Conservation (phyloP, 2,329 filamentous ascomycete species). For the Didymella segeticola region DNA sequence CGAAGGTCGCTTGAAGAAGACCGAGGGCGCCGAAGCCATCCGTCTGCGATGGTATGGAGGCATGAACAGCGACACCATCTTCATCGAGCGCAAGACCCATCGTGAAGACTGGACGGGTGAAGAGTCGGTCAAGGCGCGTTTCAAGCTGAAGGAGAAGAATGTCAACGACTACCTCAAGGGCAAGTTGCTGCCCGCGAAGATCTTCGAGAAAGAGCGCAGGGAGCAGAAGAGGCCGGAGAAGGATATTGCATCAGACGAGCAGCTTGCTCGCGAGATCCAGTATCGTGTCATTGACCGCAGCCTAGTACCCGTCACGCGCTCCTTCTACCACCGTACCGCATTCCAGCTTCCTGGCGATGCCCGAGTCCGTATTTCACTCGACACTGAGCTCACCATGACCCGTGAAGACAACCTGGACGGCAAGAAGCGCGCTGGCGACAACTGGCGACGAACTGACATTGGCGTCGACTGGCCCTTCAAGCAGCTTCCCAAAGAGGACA, state of each 20-base stretch:
- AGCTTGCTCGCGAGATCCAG: slow-evolving; percentile 88
- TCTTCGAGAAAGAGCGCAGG: slow-evolving; percentile 96
- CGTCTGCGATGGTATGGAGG: slow-evolving; percentile 96
- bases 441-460: slow-evolving; percentile 97
- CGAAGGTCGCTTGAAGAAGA: slow-evolving; percentile 93
- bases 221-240: slow-evolving; percentile 94
- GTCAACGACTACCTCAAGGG: slow-evolving; percentile 90
- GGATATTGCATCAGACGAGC: slow-evolving; percentile 89
- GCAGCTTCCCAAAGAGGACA: slow-evolving; percentile 82
- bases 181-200: slow-evolving; percentile 79
- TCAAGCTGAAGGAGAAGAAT: slow-evolving; percentile 95
- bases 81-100: slow-evolving; percentile 97
- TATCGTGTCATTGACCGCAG: slow-evolving; percentile 89
- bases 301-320: slow-evolving; percentile 87
- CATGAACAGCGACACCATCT: slow-evolving; percentile 94
- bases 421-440: slow-evolving; percentile 74
- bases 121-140: slow-evolving; percentile 97
- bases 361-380: slow-evolving; percentile 92
- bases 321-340: slow-evolving; percentile 97
- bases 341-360: slow-evolving; percentile 98
- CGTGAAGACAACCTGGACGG: slow-evolving; percentile 96
- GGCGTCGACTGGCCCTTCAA: slow-evolving; percentile 95
- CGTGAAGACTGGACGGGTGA: slow-evolving; percentile 99
- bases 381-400: slow-evolving; percentile 93
- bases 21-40: slow-evolving; percentile 95